Evolutionary conservation across 768 basidiomycete genomes (phyloP), one percentile per base, ranked within the genome.

Genomic region (Suillus bovinus): DNA sequence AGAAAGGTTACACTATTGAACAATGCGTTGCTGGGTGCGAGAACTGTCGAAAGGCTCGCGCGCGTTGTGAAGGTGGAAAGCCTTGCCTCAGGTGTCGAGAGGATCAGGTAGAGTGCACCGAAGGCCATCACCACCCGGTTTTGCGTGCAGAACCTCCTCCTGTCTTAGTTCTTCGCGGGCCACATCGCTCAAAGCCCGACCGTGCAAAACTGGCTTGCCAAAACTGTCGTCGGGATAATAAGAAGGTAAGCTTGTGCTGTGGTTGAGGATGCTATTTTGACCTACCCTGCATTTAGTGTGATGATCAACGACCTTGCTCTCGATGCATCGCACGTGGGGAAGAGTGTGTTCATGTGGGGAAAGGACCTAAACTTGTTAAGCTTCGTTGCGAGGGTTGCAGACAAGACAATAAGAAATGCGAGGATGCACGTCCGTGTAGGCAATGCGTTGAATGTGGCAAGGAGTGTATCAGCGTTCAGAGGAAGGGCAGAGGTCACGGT

Each of bases 11-110:
- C 67, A 64, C 71, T 34, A 72, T 78, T 53, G 79, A 84, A 64
- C 81, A 83, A 66, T 88, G 87, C 66, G 78, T 82, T 42, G 84
- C 86, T 65, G 87, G 87, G 2, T 88, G 87, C 66, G 84, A 86
- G 66, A 74, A 78, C 31, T 88, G 87, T 66, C 78, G 87, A 60
- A 77, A 80, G 38, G 79, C 81, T 67, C 78, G 81, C 41, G 67
- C 84, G 36, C 80, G 76, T 0, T 80, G 78, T 31, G 75, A 79
- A 44, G 78, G 74, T 14, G 78, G 76, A 1, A 70, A 69, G 29
- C 76, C 79, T 5, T 79, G 78, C 58, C 65, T 67, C 33, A 71
- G 77, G 42, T 78, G 77, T 63, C 64, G 69, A 44, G 72, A 75
- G 5, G 60, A 75, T 62, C 70, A 72, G 20, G 72, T 79, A 31